Evolutionary conservation across 2,329 filamentous ascomycete genomes (phyloP).

Genomic region (Trichoderma aggressivum): DNA sequence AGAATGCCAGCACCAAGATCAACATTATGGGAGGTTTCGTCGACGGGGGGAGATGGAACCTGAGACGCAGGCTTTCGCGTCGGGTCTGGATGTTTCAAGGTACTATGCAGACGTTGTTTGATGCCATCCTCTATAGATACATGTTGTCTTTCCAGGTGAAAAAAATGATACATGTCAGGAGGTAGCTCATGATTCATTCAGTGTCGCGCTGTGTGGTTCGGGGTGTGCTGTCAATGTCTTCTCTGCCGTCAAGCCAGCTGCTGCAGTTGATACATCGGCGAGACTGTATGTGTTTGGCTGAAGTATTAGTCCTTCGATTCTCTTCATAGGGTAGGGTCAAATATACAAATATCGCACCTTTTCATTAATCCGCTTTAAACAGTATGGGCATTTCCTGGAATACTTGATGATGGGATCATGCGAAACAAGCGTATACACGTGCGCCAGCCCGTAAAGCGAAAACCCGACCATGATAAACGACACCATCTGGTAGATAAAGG

Average conservation of each 20-base stretch:
- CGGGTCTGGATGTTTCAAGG: neutral
- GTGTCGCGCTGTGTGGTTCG: neutral
- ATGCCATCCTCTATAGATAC: neutral
- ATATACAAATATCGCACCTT: conserved; percentile 47
- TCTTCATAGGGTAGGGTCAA: neutral
- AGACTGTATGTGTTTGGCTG: conserved; percentile 30
- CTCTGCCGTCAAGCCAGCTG: conserved; percentile 50
- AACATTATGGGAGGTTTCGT: neutral
- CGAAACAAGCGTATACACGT: conserved; percentile 57
- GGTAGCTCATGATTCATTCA: neutral
- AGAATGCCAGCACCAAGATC: neutral
- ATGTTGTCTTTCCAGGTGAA: neutral
- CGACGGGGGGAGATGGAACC: neutral
- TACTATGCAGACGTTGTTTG: neutral
- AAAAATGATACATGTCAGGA: neutral
- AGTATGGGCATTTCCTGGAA: conserved; percentile 66
- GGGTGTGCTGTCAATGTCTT: conserved; percentile 32
- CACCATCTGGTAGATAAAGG: conserved; percentile 61
- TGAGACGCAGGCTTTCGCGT: neutral
- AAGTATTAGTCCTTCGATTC: neutral
- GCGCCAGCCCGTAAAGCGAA: conserved; percentile 61
- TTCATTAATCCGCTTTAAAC: conserved; percentile 59
- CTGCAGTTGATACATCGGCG: conserved; percentile 48
- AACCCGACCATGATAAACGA: conserved; percentile 65
- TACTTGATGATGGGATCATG: conserved; percentile 69